Percentiles rank a stretch among this genome's conserved stretches.
phyloP scores from a whole-genome alignment of 108 stramenopile genomes.

The Fragilaria crotonensis region DNA sequence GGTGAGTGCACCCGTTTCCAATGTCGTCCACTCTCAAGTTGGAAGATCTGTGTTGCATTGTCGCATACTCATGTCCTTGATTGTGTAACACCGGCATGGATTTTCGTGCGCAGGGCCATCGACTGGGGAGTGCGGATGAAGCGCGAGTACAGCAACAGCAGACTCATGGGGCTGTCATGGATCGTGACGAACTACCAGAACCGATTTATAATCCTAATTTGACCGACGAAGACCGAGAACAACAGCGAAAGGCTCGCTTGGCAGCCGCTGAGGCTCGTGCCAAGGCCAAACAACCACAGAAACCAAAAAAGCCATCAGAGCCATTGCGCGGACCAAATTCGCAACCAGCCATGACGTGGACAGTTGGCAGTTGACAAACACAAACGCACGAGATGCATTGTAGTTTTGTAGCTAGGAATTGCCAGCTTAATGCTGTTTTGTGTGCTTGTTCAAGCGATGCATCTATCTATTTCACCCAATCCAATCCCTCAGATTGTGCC shows the following conservation, averaged over 20 bases:
- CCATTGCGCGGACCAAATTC: conserved; percentile 44
- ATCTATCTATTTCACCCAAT: conserved; percentile 64
- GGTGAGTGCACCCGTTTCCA: conserved; percentile 16
- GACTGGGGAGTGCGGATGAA: conserved; percentile 36
- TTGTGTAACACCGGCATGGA: neutral
- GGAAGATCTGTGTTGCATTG: neutral
- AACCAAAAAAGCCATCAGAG: conserved; percentile 15
- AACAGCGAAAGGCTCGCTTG: conserved; percentile 26
- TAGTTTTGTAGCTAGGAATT: neutral
- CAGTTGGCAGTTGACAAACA: conserved; percentile 2
- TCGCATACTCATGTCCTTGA: neutral
- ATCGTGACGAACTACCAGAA: conserved; percentile 17
- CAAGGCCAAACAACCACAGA: conserved; percentile 23
- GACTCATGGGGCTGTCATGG: neutral
- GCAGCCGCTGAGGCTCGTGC: conserved; percentile 36
- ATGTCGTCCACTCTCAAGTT: neutral
- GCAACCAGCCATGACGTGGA: conserved; percentile 49
- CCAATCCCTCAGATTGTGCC: conserved; percentile 71
- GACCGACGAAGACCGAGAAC: conserved; percentile 30
- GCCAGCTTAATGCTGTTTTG: neutral
- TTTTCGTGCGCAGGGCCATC: conserved; percentile 27
- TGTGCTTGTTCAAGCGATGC: neutral
- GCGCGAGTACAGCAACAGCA: neutral
- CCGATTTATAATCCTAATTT: conserved; percentile 33
- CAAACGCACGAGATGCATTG: too few relatives aligned